A percentile compares a stretch with the other conserved stretches of the same genome.
Conservation (phyloP, 2,329 filamentous ascomycete species). For the Amesomyces nigricolor region DNA sequence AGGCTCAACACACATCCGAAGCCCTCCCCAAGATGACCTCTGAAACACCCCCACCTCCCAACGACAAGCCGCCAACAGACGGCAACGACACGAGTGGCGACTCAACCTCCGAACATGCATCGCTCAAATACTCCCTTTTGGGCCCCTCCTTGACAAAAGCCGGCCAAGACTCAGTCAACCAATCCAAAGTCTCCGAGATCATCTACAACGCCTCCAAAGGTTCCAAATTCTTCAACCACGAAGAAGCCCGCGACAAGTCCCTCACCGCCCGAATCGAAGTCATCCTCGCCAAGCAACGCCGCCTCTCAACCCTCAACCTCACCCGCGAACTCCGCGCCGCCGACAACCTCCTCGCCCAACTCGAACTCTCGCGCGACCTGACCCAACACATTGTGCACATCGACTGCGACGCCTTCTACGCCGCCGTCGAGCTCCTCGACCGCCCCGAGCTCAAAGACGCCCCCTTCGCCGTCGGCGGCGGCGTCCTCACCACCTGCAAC, state of each 20-base stretch:
- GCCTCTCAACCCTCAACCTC: constrained; percentile 71
- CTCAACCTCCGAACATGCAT: constrained; percentile 39
- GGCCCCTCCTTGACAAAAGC: constrained; percentile 91
- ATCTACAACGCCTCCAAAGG: constrained; percentile 97
- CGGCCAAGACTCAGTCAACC: constrained; percentile 89
- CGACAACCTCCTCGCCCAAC: constrained; percentile 72
- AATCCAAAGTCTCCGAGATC: constrained; percentile 88
- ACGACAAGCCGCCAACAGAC: neutral
- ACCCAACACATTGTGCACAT: constrained; percentile 83
- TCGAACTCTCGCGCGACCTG: constrained; percentile 74
- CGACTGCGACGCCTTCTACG: constrained; percentile 94
- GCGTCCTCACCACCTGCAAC: constrained; percentile 66
- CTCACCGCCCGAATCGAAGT: constrained; percentile 81
- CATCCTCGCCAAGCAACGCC: constrained; percentile 68
- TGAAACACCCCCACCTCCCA: neutral
- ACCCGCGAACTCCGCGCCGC: constrained; percentile 66
- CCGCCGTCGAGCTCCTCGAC: constrained; percentile 81
- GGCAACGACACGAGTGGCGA: constrained; percentile 1
- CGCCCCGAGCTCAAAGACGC: constrained; percentile 77
- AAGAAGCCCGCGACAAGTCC: constrained; percentile 73
- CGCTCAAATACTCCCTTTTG: constrained; percentile 82
- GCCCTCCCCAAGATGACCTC: constrained; percentile 21
- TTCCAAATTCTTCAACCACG: constrained; percentile 91
- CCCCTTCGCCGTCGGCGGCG: constrained; percentile 81
- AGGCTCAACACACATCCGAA: neutral